phyloP scores from a whole-genome alignment of 2,329 filamentous ascomycete genomes.

The Epichloe aotearoae region DNA sequence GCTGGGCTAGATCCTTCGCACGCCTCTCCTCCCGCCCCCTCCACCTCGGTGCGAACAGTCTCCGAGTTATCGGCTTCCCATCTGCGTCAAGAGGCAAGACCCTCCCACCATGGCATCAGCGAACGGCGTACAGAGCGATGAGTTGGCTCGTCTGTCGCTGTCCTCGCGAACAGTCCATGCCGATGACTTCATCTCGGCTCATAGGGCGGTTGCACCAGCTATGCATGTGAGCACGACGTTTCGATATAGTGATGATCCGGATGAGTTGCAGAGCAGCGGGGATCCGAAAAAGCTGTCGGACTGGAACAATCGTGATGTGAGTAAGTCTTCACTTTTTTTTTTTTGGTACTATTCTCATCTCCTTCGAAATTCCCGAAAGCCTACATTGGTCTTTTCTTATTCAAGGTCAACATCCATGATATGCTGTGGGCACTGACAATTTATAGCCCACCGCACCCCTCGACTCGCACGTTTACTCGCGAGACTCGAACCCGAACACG shows the following conservation, averaged over 20 bases:
- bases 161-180: constrained; percentile 69
- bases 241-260: constrained; percentile 62
- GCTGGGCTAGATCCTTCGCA: no score
- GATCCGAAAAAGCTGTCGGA: constrained; percentile 31
- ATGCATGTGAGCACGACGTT: constrained; percentile 89
- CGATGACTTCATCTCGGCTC: constrained; percentile 61
- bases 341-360: neutral
- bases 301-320: constrained; percentile 43
- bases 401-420: neutral
- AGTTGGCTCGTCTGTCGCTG: constrained; percentile 27
- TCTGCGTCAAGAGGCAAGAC: neutral
- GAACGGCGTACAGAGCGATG: neutral
- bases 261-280: constrained; percentile 34
- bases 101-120: constrained; percentile 1
- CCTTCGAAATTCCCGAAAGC: no score
- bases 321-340: constrained; percentile 11
- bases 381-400: no score
- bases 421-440: neutral
- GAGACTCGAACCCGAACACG: constrained; percentile 63
- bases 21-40: no score
- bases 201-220: constrained; percentile 73
- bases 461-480: constrained; percentile 72
- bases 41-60: neutral
- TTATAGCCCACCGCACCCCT: constrained; percentile 28
- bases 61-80: neutral